These are phyloP conservation scores for Calycina herbarum DNA, from an alignment of 2,329 filamentous ascomycete genomes.

Conservation along the genomic window DNA sequence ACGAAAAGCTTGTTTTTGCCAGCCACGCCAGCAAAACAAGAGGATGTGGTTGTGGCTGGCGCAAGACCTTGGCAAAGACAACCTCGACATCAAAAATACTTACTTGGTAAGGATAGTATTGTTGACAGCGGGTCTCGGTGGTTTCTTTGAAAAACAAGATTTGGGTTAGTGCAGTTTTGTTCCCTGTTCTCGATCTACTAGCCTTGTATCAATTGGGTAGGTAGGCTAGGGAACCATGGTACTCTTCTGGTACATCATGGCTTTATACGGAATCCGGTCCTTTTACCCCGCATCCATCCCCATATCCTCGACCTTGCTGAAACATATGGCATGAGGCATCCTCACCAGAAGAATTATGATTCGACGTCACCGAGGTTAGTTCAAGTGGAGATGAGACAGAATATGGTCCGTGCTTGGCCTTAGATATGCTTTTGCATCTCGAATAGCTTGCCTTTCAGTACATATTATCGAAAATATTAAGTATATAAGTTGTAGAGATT, in stretches of 20 bases:
- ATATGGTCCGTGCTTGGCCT: no score
- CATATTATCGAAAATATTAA: no score
- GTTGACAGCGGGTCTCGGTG: no score
- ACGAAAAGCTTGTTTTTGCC: slow-evolving; percentile 16
- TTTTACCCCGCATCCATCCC: neutral
- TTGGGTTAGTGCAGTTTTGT: neutral
- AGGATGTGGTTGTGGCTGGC: neutral
- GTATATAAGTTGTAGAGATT: no score
- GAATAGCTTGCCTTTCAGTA: no score
- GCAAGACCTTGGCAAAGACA: neutral
- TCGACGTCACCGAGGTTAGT: neutral
- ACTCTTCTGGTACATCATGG: neutral
- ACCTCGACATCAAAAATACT: neutral
- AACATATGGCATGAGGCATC: neutral
- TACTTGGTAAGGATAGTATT: neutral
- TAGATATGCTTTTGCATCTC: no score
- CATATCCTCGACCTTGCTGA: neutral
- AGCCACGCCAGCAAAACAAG: neutral
- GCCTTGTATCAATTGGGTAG: neutral
- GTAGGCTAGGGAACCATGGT: neutral
- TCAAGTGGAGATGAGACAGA: no score
- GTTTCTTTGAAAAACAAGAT: neutral
- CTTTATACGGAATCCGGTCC: neutral
- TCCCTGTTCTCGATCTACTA: neutral
- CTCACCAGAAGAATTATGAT: neutral